phyloP scores from a whole-genome alignment of 805 yeast species.

The Dipodascus geniculatus region DNA sequence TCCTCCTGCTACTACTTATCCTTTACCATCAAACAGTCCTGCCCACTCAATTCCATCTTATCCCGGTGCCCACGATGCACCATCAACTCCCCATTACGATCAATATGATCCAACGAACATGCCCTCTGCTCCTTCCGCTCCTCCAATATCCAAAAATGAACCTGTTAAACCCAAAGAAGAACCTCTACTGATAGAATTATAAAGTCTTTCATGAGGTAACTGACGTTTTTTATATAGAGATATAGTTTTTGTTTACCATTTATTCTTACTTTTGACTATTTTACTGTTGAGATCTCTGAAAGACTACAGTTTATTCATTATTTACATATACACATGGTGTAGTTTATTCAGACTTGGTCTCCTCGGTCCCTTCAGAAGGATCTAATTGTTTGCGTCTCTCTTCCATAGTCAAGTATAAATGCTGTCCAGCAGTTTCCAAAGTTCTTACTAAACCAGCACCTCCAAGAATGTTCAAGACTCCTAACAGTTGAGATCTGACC shows the following conservation, averaged over 20 bases:
- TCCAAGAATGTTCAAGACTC: conserved; percentile 69
- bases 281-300: no score
- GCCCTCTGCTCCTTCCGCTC: neutral
- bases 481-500: conserved; percentile 72
- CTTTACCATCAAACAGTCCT: neutral
- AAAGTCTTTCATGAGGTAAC: neutral
- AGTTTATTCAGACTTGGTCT: conserved; percentile 5
- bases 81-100: neutral
- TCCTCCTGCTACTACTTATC: neutral
- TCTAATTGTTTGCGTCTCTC: conserved; percentile 39
- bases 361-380: conserved; percentile 6
- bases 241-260: no score
- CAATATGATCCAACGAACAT: neutral
- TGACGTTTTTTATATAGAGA: no score
- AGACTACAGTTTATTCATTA: no score
- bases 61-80: neutral
- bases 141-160: neutral
- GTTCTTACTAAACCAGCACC: conserved; percentile 86
- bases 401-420: conserved; percentile 64
- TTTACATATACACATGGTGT: neutral
- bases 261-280: no score
- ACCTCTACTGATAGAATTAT: neutral
- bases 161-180: neutral
- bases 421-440: conserved; percentile 54
- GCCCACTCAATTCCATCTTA: neutral